Conservation (phyloP, 179 eudicot genomes). For the Drosera spatulata region DNA sequence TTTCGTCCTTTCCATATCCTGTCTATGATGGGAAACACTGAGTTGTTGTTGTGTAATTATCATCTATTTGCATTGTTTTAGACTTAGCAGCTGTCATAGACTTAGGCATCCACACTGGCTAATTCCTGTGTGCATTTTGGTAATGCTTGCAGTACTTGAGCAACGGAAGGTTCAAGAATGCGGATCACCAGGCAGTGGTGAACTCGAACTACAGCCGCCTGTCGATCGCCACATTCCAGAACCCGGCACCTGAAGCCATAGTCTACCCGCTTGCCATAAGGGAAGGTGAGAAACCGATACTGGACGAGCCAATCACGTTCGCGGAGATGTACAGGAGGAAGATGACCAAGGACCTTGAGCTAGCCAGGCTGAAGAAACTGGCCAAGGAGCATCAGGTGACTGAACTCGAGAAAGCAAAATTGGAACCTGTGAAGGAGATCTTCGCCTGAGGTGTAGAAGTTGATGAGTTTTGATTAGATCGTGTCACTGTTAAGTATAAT, state of each 20-base stretch:
- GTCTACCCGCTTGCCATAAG: slow-evolving; percentile 64
- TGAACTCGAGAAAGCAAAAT: slow-evolving; percentile 17
- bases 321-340: slow-evolving; percentile 76
- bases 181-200: slow-evolving; percentile 81
- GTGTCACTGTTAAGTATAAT: too few relatives aligned
- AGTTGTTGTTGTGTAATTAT: too few relatives aligned
- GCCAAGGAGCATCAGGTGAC: slow-evolving; percentile 40
- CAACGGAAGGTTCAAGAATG: slow-evolving; percentile 86
- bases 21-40: too few relatives aligned
- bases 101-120: too few relatives aligned
- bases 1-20: too few relatives aligned
- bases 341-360: slow-evolving; percentile 76
- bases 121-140: too few relatives aligned
- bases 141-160: slow-evolving; percentile 19
- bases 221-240: slow-evolving; percentile 70
- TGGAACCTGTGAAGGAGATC: slow-evolving; percentile 26
- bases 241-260: slow-evolving; percentile 54
- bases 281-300: slow-evolving; percentile 73
- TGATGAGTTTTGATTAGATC: too few relatives aligned
- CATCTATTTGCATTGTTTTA: too few relatives aligned
- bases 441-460: slow-evolving; percentile 13
- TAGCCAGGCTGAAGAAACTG: slow-evolving; percentile 63
- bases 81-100: too few relatives aligned
- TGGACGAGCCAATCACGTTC: slow-evolving; percentile 72
- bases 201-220: slow-evolving; percentile 59